Base-by-base conservation (phyloP, 331 rosid species). In the Pyracantha coccinea region DNA sequence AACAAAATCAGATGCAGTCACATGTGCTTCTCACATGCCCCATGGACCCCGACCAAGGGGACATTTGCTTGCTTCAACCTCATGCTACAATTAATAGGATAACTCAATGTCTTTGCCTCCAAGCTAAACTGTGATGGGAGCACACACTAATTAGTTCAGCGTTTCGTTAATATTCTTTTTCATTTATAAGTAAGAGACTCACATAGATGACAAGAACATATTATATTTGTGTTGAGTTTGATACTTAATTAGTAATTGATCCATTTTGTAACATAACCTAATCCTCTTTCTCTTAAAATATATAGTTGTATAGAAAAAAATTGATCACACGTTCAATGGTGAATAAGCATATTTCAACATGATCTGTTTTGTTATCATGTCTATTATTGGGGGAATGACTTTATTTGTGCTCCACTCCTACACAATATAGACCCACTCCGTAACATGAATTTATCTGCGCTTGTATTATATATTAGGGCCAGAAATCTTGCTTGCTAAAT, bases 1-100 rank as follows among this genome's bases (percentile, higher is more conserved):
- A 79, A 84, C 81, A 75, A 78, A 54, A 45, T 58, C 87, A 82
- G 87, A 82, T 83, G 87, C 67, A 20, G 8, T 69, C 66, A 67
- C 81, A 78, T 84, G 84, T 70, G 75, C 77, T 20, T 17, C 52
- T 58, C 80, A 82, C 80, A 78, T 70, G 68, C 69, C 29, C 70
- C 72, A 31, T 45, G 72, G 72, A 57, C 75, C 61, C 79, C 55
- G 25, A 8, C 8, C 50, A 23, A 75, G 31, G 11, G 52, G 44
- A 71, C 67, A 32, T 53, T 10, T 25, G 65, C 15, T 81, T 76
- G 83, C 79, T 84, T 79, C 81, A 68, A 64, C 25, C 77, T 58
- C 72, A 20, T 80, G 77, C 85, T 19, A 72, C 76, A 31, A 79
- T 69, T 4, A 74, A 47, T 81, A 57, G 28, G 35, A 12, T 6